Conservation (phyloP, 78 protist species). For the Blattamonas nauphoetae region DNA sequence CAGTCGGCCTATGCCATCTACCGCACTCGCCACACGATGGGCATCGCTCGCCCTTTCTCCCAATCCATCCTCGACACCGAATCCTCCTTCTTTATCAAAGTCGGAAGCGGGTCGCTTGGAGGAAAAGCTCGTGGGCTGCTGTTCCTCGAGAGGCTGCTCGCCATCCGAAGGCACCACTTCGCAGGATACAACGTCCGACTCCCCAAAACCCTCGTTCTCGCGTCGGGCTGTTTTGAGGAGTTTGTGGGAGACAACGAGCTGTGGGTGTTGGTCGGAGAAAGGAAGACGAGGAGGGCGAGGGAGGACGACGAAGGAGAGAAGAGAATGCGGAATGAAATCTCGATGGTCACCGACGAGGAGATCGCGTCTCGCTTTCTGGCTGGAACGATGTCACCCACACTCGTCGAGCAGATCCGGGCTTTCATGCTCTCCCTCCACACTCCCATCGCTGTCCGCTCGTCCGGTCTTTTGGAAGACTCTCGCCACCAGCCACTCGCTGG, state of each 20-base stretch:
- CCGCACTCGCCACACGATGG: neutral
- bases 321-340: neutral
- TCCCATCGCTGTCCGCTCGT: constrained; percentile 8
- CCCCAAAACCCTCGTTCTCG: neutral
- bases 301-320: neutral
- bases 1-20: neutral
- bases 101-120: constrained; percentile 1
- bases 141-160: constrained; percentile 6
- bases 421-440: neutral
- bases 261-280: neutral
- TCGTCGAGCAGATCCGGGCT: neutral
- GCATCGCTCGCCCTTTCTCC: constrained; percentile 6
- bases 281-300: neutral
- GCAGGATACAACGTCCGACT: neutral
- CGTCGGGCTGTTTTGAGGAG: neutral
- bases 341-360: neutral
- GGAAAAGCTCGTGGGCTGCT: constrained; percentile 15
- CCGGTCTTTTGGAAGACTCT: constrained; percentile 8
- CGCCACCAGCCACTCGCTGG: constrained; percentile 9
- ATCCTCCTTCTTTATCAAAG: neutral
- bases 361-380: neutral
- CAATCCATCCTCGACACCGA: neutral
- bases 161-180: neutral
- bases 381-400: neutral
- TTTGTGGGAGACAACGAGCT: neutral